Base-by-base conservation (phyloP, 345 rosid genomes). In the Eutrema heterophyllum region DNA sequence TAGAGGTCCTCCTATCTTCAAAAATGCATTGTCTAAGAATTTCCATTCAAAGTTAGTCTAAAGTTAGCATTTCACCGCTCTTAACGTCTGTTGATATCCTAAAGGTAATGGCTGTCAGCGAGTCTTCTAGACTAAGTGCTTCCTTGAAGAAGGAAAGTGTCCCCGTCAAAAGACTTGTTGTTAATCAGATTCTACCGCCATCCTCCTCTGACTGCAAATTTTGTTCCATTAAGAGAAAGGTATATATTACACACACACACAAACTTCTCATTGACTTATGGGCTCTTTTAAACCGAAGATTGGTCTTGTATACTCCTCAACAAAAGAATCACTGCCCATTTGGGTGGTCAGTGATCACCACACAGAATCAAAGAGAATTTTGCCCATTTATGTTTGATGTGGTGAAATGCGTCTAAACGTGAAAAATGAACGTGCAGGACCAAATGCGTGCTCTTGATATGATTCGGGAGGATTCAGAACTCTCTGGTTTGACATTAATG, bases 221-320 rank as follows among this genome's bases (percentile, higher is more conserved):
- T 80, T 95, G 99, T 79, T 86, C 91, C 30, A 86, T 92, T 83
- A 95, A 87, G 85, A 88, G 99, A 78, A 95, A 88, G 99, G 99
- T 95, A 86, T 60, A 27, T 15, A n/a, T 13, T 5, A 13, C 18
- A 59, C 56, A 30, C 41, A 32, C 26, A 32, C 33, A 36, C 64
- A 65, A 27, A 30, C 67, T 59, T 74, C 11, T 67, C 53, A 29
- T 68, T 50, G 18, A 14, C 62, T 55, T 9, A 16, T 48, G 13
- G 40, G 9, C 53, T 39, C 55, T 60, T 67, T 35, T 32, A 18
- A 27, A 51, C 64, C n/a, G 4, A 67, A 75, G 68, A 60, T 30
- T 30, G 12, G 13, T 21, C 46, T 58, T 32, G 11, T 61, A 39
- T 48, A 44, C 41, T 56, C n/a, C 41, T 29, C 41, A 33, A 54